Conservation (phyloP, 768 basidiomycete species). For the Botryobasidium botryosum region DNA sequence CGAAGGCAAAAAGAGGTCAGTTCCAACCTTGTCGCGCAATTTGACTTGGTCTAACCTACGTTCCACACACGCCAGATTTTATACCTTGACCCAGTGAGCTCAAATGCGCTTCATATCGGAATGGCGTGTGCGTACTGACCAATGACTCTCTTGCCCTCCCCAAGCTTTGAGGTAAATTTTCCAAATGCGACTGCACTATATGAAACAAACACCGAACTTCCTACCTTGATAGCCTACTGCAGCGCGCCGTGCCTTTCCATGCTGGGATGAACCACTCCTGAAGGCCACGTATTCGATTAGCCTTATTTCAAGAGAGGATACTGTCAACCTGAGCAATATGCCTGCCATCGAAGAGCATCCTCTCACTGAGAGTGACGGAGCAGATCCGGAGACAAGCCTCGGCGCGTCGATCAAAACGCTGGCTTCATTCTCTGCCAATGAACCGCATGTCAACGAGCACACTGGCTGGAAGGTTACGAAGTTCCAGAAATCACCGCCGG, state of each 20-base stretch:
- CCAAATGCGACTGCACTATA: not conserved
- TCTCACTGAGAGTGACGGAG: not conserved
- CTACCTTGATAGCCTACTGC: conserved; percentile 44
- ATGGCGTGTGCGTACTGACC: no score
- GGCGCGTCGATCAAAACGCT: not conserved
- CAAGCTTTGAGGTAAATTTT: not conserved
- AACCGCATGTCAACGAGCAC: conserved; percentile 20
- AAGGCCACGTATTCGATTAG: conserved; percentile 54
- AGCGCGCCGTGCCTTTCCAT: conserved; percentile 67
- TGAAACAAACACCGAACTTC: not conserved
- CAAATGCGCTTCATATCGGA: conserved; percentile 14
- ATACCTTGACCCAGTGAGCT: conserved; percentile 74
- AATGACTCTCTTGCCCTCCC: not conserved
- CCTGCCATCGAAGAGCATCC: conserved; percentile 41
- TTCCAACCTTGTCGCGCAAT: not conserved
- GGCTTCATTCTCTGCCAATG: no score
- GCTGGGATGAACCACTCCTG: conserved; percentile 84
- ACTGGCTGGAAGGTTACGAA: conserved; percentile 63
- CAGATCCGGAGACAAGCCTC: not conserved
- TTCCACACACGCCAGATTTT: conserved; percentile 17
- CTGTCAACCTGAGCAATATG: conserved; percentile 78
- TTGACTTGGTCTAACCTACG: not conserved
- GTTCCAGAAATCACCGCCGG: conserved; percentile 62
- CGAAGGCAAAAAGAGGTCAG: conserved; percentile 38
- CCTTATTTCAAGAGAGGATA: conserved; percentile 55